These are phyloP conservation scores for Nicotiana noctiflora DNA, from an alignment of 257 asterid genomes.

Conservation along the genomic window DNA sequence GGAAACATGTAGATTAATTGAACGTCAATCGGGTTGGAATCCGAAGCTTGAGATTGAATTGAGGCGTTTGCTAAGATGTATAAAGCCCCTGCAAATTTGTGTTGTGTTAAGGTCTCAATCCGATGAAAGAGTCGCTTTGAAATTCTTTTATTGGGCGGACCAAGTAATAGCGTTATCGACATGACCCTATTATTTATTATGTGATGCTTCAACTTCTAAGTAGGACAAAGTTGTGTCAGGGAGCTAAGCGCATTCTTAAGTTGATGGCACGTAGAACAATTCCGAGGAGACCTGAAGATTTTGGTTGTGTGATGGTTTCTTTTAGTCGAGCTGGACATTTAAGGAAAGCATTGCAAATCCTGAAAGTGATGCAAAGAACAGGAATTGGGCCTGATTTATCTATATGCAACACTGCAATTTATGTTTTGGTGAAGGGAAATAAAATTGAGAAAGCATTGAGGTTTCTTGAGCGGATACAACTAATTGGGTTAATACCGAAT, in stretches of 20 bases:
- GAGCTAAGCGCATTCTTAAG: constrained; percentile 75
- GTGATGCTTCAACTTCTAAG: too few species aligned
- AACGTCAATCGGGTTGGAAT: constrained; percentile 52
- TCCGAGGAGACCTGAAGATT: constrained; percentile 56
- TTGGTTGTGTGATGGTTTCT: constrained; percentile 85
- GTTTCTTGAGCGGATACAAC: too few species aligned
- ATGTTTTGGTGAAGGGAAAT: too few species aligned
- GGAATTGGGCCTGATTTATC: constrained; percentile 62
- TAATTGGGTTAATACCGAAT: too few species aligned
- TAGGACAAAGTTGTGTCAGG: too few species aligned
- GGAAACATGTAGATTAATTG: constrained; percentile 65
- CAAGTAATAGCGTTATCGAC: too few species aligned
- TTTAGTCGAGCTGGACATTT: constrained; percentile 85
- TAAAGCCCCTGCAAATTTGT: constrained; percentile 71
- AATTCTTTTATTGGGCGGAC: too few species aligned
- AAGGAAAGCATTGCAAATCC: constrained; percentile 72
- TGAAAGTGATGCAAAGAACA: constrained; percentile 67
- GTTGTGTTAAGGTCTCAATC: too few species aligned
- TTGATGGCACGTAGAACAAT: constrained; percentile 62
- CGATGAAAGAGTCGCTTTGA: too few species aligned
- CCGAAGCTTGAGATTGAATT: constrained; percentile 64
- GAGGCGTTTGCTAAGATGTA: constrained; percentile 53
- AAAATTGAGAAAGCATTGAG: too few species aligned
- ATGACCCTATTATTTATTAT: too few species aligned
- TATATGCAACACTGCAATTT: constrained; percentile 68